Base-by-base conservation (phyloP, 768 basidiomycete species). In the Mrakia frigida region DNA sequence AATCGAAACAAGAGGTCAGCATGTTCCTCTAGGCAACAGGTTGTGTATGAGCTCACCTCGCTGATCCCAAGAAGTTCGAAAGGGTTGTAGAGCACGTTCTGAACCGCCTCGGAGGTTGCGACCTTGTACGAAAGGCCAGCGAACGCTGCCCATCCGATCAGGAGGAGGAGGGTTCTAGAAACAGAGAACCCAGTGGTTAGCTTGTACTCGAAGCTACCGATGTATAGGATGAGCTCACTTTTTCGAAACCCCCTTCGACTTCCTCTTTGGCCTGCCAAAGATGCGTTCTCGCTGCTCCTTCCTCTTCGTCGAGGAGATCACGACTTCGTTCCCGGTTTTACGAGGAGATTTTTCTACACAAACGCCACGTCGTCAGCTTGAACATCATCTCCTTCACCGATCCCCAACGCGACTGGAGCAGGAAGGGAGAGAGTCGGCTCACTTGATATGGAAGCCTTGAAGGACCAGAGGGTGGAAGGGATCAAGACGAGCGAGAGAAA, bases 61-160 rank as follows among this genome's bases (percentile, higher is more conserved):
- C 84, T 84, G 75, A 98, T 88, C 25, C 91, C 94, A 35, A 99
- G 86, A 80, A 98, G 96, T 79, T 94, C 91, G 80, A 95, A 99
- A 1, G 97, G 97, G 82, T 98, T 88, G 83, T 98, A 99, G 18
- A 95, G 82, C 80, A 88, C 90, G 84, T 85, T 87, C 78, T 92
- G 89, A 73, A 87, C 73, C 25, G 72, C 79, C 79, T 88, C 86
- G 76, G 87, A 84, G 70, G 85, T 86, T 11, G 88, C 86, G 50
- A 88, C 89, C 81, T 87, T 87, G 84, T 90, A 90, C n/a, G 85
- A 87, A 43, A 94, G 82, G 79, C 88, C 88, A 11, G 85, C 89
- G 75, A 94, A 88, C 1, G 88, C 73, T 13, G 86, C 84, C 95
- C 95, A 98, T 74, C 93, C 94, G 43, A 86, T 82, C 25, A 88